These are phyloP conservation scores for Coccomyxa sp. DNA, from an alignment of 139 green algal species.

Conservation along the genomic window DNA sequence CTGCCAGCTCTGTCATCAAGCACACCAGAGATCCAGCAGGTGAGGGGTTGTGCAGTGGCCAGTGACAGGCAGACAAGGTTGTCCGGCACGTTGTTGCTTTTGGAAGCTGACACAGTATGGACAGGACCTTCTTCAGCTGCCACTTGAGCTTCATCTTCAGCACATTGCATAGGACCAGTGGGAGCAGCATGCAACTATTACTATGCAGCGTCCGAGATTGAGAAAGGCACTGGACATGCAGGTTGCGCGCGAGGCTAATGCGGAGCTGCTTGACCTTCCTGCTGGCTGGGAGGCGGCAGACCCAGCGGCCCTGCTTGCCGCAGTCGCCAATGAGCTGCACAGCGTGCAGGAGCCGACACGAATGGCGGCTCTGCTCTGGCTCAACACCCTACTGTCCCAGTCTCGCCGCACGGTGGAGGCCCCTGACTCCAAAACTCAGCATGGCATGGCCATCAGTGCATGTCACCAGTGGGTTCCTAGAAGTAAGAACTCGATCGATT, in stretches of 20 bases:
- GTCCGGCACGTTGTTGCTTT: no score
- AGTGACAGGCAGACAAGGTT: not conserved
- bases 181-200: no score
- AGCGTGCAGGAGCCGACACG: slow-evolving; percentile 58
- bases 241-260: slow-evolving; percentile 35
- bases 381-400: slow-evolving; percentile 40
- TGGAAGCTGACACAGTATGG: no score
- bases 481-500: no score
- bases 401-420: not conserved
- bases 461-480: no score
- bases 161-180: no score
- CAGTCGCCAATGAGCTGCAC: slow-evolving; percentile 46
- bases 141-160: no score
- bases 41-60: not conserved
- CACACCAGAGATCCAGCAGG: slow-evolving; percentile 44
- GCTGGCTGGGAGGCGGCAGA: slow-evolving; percentile 25
- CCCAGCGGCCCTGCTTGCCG: slow-evolving; percentile 44
- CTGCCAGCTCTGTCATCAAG: slow-evolving; percentile 74
- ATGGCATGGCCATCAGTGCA: not conserved
- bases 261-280: slow-evolving; percentile 26
- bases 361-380: slow-evolving; percentile 81
- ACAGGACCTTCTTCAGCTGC: no score
- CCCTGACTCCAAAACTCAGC: not conserved
- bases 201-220: no score
- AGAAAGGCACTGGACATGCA: slow-evolving; percentile 7